Evolutionary conservation across 495 filamentous ascomycete genomes (phyloP), one percentile per base, ranked within the genome.

Genomic region (Cladorrhinum samala): DNA sequence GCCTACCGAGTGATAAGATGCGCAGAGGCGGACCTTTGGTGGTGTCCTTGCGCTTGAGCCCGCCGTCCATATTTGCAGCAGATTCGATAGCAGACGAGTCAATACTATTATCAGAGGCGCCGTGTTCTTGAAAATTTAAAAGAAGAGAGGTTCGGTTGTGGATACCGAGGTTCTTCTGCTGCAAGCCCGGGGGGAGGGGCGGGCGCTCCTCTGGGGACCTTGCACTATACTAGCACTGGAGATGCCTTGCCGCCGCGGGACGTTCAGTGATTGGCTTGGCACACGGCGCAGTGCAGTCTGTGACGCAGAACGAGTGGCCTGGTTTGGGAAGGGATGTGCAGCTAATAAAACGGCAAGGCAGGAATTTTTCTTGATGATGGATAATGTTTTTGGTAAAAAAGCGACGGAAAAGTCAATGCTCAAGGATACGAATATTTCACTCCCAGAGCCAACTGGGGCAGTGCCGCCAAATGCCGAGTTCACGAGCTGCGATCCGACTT

Each of bases 21-120:
- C 93, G 84, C 65, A 97, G 62, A 14, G 93, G 93, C 64, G 92
- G 91, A 46, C 91, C 92, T 70, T 93, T 95, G 41, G 89, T 94
- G 24, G 91, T 96, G 69, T 96, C 91, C 68, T 91, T 92, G 67
- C 91, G 83, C 68, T 62, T 73, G 41, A 76, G 54, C 40, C 55
- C 52, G 19, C 52, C 54, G 9, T 68, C 65, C 60, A 68, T 64
- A 27, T 38, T 33, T 33, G 5, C n/a, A n/a, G n/a, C n/a, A n/a
- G n/a, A n/a, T n/a, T n/a, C n/a, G n/a, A n/a, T n/a, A n/a, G n/a
- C n/a, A n/a, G n/a, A n/a, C n/a, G n/a, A n/a, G n/a, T n/a, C n/a
- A n/a, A n/a, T n/a, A n/a, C n/a, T n/a, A n/a, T n/a, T n/a, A n/a
- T n/a, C n/a, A n/a, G n/a, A n/a, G n/a, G n/a, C n/a, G n/a, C n/a